Conservation (phyloP, 208 protist genomes). For the Herpetomonas muscarum region DNA sequence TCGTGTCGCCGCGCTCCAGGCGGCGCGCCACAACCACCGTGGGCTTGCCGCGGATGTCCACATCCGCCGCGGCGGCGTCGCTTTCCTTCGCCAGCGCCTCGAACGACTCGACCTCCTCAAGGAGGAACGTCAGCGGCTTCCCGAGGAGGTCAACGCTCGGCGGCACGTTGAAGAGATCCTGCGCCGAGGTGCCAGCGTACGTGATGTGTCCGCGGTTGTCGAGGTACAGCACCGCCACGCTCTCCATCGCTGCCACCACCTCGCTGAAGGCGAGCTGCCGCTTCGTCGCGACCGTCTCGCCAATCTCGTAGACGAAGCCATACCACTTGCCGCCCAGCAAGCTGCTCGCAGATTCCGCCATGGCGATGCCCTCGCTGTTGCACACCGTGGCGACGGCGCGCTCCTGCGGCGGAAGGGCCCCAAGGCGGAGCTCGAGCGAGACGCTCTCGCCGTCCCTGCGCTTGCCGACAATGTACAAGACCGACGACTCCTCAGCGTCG, state of each 20-base stretch:
- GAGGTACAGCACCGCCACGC: conserved; percentile 11
- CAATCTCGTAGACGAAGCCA: conserved; percentile 16
- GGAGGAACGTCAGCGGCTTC: background rate
- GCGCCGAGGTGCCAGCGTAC: background rate
- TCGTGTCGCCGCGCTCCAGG: background rate
- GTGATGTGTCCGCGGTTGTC: conserved; percentile 10
- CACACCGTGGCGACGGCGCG: background rate
- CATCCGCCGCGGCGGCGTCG: background rate
- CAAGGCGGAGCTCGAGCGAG: background rate
- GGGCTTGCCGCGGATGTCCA: background rate
- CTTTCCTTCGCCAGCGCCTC: background rate
- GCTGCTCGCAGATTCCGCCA: background rate
- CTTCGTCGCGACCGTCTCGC: conserved; percentile 4
- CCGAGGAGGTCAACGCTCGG: background rate
- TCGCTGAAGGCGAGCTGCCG: conserved; percentile 11
- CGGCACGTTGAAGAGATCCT: conserved; percentile 9
- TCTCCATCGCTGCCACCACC: conserved; percentile 6
- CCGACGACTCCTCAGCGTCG: background rate
- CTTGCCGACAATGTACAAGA: background rate
- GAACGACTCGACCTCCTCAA: background rate
- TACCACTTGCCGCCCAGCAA: background rate
- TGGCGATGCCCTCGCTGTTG: background rate
- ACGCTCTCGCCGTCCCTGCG: conserved; percentile 2
- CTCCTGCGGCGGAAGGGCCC: background rate
- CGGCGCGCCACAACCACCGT: background rate